Evolutionary conservation across 352 stramenopile species (phyloP).

Genomic region (Globisporangium cystogenes): DNA sequence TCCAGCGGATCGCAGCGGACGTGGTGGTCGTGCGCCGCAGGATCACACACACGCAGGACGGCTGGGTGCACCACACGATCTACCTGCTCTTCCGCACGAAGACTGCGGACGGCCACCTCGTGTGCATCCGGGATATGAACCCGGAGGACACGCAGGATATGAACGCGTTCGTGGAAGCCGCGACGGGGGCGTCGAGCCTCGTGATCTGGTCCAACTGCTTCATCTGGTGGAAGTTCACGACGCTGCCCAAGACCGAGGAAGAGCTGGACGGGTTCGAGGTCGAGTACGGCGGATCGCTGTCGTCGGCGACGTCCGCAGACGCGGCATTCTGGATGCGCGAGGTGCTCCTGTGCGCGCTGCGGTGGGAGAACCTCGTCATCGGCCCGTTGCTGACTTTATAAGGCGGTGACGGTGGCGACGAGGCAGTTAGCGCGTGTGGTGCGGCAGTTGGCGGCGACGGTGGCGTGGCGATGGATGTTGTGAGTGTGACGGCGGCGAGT

Average conservation of each 20-base stretch:
- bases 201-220: constrained; percentile 66
- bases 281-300: constrained; percentile 46
- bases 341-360: constrained; percentile 41
- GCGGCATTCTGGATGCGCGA: constrained; percentile 57
- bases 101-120: constrained; percentile 53
- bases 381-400: constrained; percentile 45
- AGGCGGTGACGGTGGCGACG: constrained; percentile 1
- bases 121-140: constrained; percentile 67
- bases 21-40: constrained; percentile 49
- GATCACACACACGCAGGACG: constrained; percentile 49
- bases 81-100: constrained; percentile 69
- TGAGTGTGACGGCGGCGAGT: not conserved
- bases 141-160: constrained; percentile 29
- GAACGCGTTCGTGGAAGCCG: constrained; percentile 13
- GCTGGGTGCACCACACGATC: constrained; percentile 60
- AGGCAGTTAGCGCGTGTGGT: constrained; percentile 1
- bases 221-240: constrained; percentile 62
- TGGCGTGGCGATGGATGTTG: not conserved
- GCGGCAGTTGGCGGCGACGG: not conserved
- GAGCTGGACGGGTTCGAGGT: constrained; percentile 36
- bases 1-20: constrained; percentile 46
- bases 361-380: constrained; percentile 51
- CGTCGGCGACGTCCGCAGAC: constrained; percentile 30
- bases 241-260: constrained; percentile 24
- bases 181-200: constrained; percentile 13